Conservation (phyloP, 164 flowering plant species). For the Platanus orientalis region DNA sequence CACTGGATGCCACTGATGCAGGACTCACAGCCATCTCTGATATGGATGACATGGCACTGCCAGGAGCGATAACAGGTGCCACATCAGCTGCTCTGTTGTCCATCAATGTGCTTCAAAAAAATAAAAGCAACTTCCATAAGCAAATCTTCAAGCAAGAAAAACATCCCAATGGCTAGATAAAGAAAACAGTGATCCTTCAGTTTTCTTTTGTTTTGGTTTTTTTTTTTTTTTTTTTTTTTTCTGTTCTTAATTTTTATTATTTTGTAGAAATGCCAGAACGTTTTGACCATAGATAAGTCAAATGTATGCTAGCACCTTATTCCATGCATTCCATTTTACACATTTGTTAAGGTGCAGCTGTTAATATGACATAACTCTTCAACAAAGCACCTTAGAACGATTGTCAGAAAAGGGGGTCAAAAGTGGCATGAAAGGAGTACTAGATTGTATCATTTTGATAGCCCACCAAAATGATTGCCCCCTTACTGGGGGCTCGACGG, state of each 20-base stretch:
- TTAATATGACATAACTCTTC: no score
- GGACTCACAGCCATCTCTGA: constrained; percentile 94
- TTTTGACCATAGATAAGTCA: not conserved
- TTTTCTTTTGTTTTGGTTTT: no score
- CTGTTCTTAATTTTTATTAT: no score
- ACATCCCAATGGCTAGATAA: not conserved
- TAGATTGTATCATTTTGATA: no score
- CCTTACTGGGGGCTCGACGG: no score
- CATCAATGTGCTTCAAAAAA: constrained; percentile 43
- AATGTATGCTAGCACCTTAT: not conserved
- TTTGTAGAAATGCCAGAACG: not conserved
- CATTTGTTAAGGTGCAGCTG: no score
- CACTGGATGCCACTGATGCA: constrained; percentile 88
- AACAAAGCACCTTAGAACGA: no score
- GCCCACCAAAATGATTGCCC: no score
- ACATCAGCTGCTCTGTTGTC: constrained; percentile 40
- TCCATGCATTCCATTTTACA: not conserved
- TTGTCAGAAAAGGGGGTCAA: no score
- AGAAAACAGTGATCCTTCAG: no score
- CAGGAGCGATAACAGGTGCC: constrained; percentile 47
- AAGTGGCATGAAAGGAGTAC: no score
- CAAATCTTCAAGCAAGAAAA: not conserved
- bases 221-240: no score
- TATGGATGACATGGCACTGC: constrained; percentile 68
- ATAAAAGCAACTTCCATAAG: constrained; percentile 1